These are phyloP conservation scores for Polytrichum formosum DNA, from an alignment of 225 moss, liverwort and hornwort genomes.

Conservation along the genomic window DNA sequence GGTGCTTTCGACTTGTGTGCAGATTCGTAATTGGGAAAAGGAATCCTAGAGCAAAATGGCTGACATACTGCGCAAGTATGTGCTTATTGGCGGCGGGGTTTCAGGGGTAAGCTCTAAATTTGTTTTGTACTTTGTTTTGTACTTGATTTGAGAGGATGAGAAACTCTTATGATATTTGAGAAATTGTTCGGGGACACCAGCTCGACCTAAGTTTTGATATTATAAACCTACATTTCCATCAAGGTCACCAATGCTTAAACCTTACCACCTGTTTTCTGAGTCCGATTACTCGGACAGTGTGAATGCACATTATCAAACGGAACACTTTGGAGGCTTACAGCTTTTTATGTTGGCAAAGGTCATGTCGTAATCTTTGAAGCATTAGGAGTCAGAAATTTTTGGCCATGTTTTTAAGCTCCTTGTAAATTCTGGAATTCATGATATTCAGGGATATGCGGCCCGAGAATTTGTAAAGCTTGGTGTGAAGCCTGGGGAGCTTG, in stretches of 20 bases:
- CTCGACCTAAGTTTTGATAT: not conserved
- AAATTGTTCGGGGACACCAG: not conserved
- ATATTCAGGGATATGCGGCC: constrained; percentile 51
- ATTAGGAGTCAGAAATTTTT: not conserved
- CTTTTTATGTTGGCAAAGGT: no score
- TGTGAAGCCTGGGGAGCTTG: constrained; percentile 51
- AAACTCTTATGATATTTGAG: not conserved
- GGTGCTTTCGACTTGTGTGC: no score
- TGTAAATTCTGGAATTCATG: not conserved
- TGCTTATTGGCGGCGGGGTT: constrained; percentile 57
- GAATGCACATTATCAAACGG: not conserved
- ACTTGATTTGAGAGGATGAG: not conserved
- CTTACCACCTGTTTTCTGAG: not conserved
- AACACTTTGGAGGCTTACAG: not conserved
- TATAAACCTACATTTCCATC: not conserved
- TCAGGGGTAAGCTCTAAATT: constrained; percentile 29
- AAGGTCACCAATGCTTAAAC: not conserved
- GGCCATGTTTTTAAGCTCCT: not conserved
- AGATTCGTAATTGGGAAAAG: no score
- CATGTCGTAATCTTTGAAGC: no score
- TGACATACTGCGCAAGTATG: constrained; percentile 35
- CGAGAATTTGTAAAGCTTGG: constrained; percentile 54
- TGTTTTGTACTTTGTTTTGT: no score
- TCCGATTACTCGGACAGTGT: not conserved
- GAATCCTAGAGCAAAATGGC: constrained; percentile 19